Base-by-base conservation (phyloP, 305 asterid genomes). In the Fraxinus paxiana region DNA sequence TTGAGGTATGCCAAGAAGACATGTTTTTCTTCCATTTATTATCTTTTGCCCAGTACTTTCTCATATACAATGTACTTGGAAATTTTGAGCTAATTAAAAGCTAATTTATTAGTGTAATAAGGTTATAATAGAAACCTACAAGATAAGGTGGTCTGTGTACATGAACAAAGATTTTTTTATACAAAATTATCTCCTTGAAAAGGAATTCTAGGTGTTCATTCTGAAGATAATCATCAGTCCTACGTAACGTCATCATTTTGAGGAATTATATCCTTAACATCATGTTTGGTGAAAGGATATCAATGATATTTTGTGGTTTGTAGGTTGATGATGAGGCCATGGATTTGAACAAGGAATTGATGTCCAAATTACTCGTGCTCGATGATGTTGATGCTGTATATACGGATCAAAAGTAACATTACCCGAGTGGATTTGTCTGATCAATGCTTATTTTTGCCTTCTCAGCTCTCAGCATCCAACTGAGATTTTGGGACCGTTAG, bases 361-460 rank as follows among this genome's bases (percentile, higher is more conserved):
- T 89, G 84, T 82, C 97, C 61, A 91, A 94, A 85, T 88, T 95
- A 82, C 97, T 95, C n/a, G 97, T 93, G 86, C 96, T 95, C 37
- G 99, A 95, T 48, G 99, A 95, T 77, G 97, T 95, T 76, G 99
- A 92, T 84, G 94, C 99, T 54, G 98, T 95, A 17, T 92, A 91
- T 82, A 92, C 96, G 3, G 98, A 93, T 75, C 98, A 93, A 85
- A 93, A 87, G 89, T 90, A 85, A 91, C 80, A 67, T 17, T 26
- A 26, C 76, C 18, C 0, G 0, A 38, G 82, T 20, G 22, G 31
- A 35, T 15, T 18, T 12, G 22, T 9, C 73, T 35, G 46, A 22
- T 34, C 75, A 24, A 15, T 35, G 46, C 81, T 54, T 56, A 17
- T 79, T 80, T 34, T 65, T 30, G 30, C 48, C 63, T 33, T 73